These are phyloP conservation scores for Eucalyptus marginata DNA, from an alignment of 345 rosid genomes.

Conservation along the genomic window DNA sequence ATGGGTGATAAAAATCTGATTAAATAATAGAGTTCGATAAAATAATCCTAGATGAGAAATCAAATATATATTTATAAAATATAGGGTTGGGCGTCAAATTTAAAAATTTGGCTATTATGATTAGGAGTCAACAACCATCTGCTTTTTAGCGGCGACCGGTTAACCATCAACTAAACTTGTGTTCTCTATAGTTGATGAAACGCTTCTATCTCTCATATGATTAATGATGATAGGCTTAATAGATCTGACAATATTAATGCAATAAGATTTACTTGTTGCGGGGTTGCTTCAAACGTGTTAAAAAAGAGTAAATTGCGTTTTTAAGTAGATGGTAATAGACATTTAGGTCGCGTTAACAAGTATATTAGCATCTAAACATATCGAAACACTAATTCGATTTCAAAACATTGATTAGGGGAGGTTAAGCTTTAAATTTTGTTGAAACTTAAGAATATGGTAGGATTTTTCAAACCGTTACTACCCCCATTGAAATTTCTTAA, in stretches of 20 bases:
- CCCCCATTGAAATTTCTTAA: neutral
- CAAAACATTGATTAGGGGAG: neutral
- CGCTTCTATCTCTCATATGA: neutral
- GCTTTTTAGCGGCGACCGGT: neutral
- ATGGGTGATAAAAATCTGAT: neutral
- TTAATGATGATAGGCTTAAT: neutral
- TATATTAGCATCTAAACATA: neutral
- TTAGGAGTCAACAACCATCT: too few species aligned
- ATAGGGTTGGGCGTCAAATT: neutral
- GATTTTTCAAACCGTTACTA: neutral
- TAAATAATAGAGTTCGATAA: neutral
- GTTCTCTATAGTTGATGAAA: neutral
- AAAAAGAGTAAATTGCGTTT: neutral
- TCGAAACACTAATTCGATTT: rapidly evolving
- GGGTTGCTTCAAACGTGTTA: neutral
- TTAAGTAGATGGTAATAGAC: neutral
- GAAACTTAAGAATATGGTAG: neutral
- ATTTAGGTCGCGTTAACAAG: neutral
- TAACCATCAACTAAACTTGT: neutral
- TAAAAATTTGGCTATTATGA: neutral
- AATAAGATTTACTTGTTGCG: neutral
- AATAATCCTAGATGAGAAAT: neutral
- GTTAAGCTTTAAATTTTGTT: neutral
- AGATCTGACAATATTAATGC: neutral
- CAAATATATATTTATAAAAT: neutral